Conservation (phyloP, 1,284 basidiomycete genomes). For the Ceratobasidium sp. region DNA sequence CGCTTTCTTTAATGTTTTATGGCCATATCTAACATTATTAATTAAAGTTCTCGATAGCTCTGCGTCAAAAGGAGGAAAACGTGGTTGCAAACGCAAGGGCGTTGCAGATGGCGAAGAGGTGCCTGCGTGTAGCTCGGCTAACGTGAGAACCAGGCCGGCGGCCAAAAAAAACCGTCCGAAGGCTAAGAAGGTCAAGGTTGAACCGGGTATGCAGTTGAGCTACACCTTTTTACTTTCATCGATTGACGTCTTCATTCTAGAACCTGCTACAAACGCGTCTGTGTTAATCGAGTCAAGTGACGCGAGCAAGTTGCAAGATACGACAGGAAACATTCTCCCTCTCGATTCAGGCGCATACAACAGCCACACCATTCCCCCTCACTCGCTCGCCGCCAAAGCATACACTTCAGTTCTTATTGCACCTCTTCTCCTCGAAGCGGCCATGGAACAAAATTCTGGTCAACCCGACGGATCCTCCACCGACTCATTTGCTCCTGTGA, state of each 20-base stretch:
- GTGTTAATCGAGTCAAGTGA: not conserved
- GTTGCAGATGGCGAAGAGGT: not conserved
- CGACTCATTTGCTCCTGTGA: not conserved
- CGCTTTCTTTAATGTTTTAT: not conserved
- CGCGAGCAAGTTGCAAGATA: not conserved
- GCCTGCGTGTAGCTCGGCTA: not conserved
- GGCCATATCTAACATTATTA: not conserved
- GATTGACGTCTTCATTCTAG: not conserved
- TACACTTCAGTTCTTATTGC: conserved; percentile 18
- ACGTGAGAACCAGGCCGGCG: not conserved
- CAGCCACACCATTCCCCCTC: not conserved
- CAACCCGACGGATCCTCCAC: not conserved
- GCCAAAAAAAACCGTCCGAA: not conserved
- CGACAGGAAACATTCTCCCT: not conserved
- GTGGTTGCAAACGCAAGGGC: conserved; percentile 4
- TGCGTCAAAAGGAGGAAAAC: not conserved
- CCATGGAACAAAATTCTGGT: not conserved
- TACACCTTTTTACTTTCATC: not conserved
- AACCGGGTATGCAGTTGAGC: not conserved
- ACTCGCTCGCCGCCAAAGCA: not conserved
- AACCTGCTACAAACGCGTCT: no score
- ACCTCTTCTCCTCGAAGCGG: not conserved
- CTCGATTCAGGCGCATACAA: not conserved
- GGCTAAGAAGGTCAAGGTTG: not conserved
- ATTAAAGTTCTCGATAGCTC: not conserved